These are phyloP conservation scores for Penicillium lagena DNA, from an alignment of 495 filamentous ascomycete species.

Conservation along the genomic window DNA sequence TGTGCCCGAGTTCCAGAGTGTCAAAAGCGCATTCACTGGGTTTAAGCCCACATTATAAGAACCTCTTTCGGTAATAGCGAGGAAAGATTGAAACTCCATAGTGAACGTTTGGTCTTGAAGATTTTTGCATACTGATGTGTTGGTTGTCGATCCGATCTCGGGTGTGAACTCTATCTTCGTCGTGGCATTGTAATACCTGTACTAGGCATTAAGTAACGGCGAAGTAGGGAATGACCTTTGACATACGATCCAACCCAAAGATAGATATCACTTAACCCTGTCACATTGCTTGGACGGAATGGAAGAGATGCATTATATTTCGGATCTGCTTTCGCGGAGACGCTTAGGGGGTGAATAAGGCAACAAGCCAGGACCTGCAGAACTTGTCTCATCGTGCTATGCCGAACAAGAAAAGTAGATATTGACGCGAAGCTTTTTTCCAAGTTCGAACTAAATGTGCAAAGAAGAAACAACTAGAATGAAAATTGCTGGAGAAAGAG, in stretches of 20 bases:
- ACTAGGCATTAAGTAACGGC: background rate
- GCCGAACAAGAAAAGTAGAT: too few species aligned
- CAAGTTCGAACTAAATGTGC: too few species aligned
- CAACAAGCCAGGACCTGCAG: too few species aligned
- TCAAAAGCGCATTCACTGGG: constrained; percentile 5
- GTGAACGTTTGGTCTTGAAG: background rate
- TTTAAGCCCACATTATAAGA: constrained; percentile 3
- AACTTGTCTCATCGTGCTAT: too few species aligned
- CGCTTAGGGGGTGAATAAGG: too few species aligned
- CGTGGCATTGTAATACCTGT: constrained; percentile 14
- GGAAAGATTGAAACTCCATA: constrained; percentile 1
- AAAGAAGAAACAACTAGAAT: too few species aligned
- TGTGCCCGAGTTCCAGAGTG: constrained; percentile 2
- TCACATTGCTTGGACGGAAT: constrained; percentile 11
- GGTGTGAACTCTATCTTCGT: constrained; percentile 3
- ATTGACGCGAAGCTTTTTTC: too few species aligned
- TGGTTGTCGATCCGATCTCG: background rate
- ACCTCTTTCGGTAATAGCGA: constrained; percentile 6
- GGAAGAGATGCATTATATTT: constrained; percentile 1
- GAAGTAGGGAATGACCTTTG: background rate
- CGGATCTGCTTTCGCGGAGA: too few species aligned
- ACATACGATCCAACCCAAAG: constrained; percentile 16
- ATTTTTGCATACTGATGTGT: background rate
- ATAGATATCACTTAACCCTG: constrained; percentile 6
- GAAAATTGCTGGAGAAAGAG: too few species aligned